Percentiles rank a stretch among this genome's conserved stretches.
phyloP scores from a whole-genome alignment of 2,329 filamentous ascomycete genomes.

The Diaporthe amygdali region DNA sequence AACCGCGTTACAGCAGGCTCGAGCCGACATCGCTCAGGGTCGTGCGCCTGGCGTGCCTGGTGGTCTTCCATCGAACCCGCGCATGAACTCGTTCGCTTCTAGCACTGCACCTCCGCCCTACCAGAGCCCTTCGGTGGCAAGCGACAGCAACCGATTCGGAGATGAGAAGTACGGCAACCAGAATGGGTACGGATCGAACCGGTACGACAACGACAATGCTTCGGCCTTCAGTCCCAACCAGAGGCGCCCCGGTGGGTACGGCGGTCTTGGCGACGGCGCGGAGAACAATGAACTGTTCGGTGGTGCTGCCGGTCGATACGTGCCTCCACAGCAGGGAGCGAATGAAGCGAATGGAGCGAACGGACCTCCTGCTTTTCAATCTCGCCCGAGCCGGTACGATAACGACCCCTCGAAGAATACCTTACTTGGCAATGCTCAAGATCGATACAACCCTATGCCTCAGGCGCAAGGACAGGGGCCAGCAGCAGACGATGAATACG shows the following conservation, averaged over 20 bases:
- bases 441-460: conserved; percentile 8
- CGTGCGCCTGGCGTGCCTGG: conserved; percentile 29
- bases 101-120: conserved; percentile 43
- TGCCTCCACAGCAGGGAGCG: conserved; percentile 22
- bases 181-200: conserved; percentile 57
- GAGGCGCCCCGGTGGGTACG: conserved; percentile 62
- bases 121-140: conserved; percentile 31
- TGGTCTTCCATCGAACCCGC: conserved; percentile 35
- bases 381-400: background rate
- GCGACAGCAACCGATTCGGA: conserved; percentile 52
- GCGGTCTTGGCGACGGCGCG: conserved; percentile 57
- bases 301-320: conserved; percentile 34
- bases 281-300: conserved; percentile 66
- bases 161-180: conserved; percentile 57
- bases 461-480: background rate
- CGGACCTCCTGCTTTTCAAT: background rate
- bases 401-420: background rate
- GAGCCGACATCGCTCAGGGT: conserved; percentile 38
- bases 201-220: conserved; percentile 50
- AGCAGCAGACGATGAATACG: conserved; percentile 38
- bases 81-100: conserved; percentile 27
- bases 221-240: conserved; percentile 34
- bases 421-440: conserved; percentile 17
- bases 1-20: conserved; percentile 52
- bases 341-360: background rate